Conservation (phyloP, 495 filamentous ascomycete genomes). For the Evansstolkia leycettana region DNA sequence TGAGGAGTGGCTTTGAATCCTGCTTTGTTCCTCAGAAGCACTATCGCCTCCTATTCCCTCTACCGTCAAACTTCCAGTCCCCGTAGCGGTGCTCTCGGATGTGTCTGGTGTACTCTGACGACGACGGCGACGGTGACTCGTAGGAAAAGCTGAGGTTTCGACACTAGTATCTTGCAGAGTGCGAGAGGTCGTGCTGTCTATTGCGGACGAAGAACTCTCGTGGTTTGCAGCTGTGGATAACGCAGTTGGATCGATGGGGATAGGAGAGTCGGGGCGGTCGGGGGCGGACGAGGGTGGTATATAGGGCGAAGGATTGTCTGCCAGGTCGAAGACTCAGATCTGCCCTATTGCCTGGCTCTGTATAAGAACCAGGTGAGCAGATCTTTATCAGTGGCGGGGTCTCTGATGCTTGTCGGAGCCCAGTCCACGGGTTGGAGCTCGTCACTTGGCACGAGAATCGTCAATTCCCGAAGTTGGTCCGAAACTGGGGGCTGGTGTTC, state of each 20-base stretch:
- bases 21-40: conserved; percentile 12
- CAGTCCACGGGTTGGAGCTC: conserved; percentile 9
- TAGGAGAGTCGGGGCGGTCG: conserved; percentile 44
- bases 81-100: conserved; percentile 7
- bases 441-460: conserved; percentile 1
- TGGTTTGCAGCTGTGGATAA: conserved; percentile 7
- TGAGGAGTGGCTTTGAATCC: conserved; percentile 12
- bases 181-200: conserved; percentile 5
- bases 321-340: conserved; percentile 49
- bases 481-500: background rate
- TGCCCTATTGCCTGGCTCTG: conserved; percentile 38
- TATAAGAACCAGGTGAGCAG: conserved; percentile 40
- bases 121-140: conserved; percentile 17
- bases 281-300: conserved; percentile 41
- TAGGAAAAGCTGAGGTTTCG: conserved; percentile 3
- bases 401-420: conserved; percentile 13
- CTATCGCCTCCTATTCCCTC: conserved; percentile 17
- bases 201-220: conserved; percentile 5
- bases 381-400: conserved; percentile 23
- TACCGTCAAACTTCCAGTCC: conserved; percentile 10
- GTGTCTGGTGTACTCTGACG: conserved; percentile 17
- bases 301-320: conserved; percentile 38
- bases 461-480: conserved; percentile 3
- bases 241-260: conserved; percentile 17
- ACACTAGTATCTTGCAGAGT: too few relatives aligned